phyloP scores from a whole-genome alignment of 2,329 filamentous ascomycete genomes.

The Akanthomyces dipterigenus region DNA sequence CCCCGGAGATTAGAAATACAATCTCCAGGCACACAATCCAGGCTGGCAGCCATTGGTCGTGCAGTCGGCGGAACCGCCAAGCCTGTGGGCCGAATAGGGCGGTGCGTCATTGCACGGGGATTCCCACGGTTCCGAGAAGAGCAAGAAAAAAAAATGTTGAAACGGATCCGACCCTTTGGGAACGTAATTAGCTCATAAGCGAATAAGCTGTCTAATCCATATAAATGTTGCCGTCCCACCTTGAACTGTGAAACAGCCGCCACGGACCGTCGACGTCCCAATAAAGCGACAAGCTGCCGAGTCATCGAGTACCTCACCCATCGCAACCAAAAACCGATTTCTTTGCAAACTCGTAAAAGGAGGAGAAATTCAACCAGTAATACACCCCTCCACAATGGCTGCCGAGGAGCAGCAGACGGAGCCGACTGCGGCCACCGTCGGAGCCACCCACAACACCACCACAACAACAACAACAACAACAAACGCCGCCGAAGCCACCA shows the following conservation, averaged over 20 bases:
- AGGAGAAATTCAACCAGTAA: too few relatives aligned
- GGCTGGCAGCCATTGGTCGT: not conserved
- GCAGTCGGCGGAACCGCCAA: not conserved
- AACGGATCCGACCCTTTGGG: not conserved
- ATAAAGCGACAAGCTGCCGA: not conserved
- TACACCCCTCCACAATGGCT: not conserved
- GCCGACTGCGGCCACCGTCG: not conserved
- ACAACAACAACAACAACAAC: not conserved
- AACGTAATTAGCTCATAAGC: not conserved
- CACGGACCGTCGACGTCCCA: not conserved
- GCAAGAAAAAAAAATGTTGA: not conserved
- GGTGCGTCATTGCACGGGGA: constrained; percentile 3
- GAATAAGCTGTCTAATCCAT: not conserved
- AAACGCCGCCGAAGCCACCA: not conserved
- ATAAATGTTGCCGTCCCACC: not conserved
- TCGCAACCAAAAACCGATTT: not conserved
- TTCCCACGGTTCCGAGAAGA: not conserved
- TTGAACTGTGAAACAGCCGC: not conserved
- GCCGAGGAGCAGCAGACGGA: constrained; percentile 6
- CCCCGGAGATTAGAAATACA: constrained; percentile 9
- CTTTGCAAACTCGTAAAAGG: not conserved
- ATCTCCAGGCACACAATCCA: constrained; percentile 1
- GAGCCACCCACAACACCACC: not conserved
- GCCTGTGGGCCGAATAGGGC: not conserved
- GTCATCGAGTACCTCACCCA: not conserved